Evolutionary conservation across 768 basidiomycete genomes (phyloP).

Genomic region (Rubroboletus satanas): DNA sequence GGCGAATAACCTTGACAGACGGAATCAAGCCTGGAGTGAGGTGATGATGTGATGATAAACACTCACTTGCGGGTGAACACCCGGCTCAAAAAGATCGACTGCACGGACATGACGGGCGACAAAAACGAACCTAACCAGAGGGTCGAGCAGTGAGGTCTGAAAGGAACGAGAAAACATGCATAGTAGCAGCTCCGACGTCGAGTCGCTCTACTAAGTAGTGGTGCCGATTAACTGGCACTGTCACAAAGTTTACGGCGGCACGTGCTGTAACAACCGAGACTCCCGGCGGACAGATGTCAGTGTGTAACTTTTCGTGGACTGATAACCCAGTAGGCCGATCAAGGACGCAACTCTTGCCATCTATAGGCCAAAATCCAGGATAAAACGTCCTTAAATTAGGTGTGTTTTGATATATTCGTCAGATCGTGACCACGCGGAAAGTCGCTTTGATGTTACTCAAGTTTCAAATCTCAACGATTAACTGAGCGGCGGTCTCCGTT

Average conservation of each 20-base stretch:
- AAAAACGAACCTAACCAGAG: neutral
- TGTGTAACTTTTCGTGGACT: neutral
- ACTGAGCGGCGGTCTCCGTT: neutral
- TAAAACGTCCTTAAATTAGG: neutral
- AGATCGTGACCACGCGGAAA: neutral
- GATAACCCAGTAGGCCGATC: neutral
- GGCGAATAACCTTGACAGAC: neutral
- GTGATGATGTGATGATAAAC: neutral
- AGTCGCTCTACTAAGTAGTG: too few relatives aligned
- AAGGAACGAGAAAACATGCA: neutral
- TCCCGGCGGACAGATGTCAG: neutral
- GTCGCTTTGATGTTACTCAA: neutral
- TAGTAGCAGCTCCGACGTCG: neutral
- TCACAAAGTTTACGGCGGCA: neutral
- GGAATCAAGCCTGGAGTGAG: neutral
- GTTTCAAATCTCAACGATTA: neutral
- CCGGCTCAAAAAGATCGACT: conserved; percentile 1
- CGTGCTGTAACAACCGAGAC: neutral
- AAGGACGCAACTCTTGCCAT: neutral
- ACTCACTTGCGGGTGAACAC: conserved; percentile 21
- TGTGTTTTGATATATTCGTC: neutral
- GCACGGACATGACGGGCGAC: conserved; percentile 6
- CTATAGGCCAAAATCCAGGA: neutral
- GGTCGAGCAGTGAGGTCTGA: neutral
- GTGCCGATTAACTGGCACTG: neutral